Evolutionary conservation across 345 rosid genomes (phyloP).

Genomic region (Eucalyptus camaldulensis): DNA sequence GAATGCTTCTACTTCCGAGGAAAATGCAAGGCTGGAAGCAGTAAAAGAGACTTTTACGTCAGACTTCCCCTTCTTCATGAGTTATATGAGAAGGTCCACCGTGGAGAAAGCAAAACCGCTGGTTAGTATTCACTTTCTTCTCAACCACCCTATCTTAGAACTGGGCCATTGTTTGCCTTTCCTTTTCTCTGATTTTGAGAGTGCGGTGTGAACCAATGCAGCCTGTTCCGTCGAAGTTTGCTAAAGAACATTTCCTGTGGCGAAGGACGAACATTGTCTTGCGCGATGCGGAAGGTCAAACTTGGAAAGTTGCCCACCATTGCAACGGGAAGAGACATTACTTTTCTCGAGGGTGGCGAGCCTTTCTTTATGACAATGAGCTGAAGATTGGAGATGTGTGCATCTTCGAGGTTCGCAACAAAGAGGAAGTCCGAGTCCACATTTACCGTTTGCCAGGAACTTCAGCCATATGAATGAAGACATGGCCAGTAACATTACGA

Average conservation of each 20-base stretch:
- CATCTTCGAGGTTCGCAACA: not conserved
- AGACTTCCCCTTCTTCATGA: not conserved
- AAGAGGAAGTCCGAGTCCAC: not conserved
- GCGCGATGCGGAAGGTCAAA: not conserved
- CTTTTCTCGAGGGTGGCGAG: not conserved
- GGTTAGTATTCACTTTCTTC: not conserved
- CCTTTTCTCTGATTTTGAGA: not conserved
- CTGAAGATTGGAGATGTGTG: not conserved
- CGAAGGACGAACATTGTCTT: not conserved
- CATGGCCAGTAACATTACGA: not conserved
- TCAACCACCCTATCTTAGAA: not conserved
- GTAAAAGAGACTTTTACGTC: not conserved
- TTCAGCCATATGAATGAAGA: not conserved
- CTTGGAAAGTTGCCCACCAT: not conserved
- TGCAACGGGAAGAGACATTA: not conserved
- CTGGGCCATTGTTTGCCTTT: not conserved
- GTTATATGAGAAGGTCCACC: not conserved
- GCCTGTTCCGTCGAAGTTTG: not conserved
- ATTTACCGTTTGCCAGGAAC: not conserved
- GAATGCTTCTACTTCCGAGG: not conserved
- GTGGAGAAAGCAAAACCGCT: not conserved
- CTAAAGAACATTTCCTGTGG: not conserved
- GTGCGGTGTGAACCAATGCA: not conserved
- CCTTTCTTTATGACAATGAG: not conserved
- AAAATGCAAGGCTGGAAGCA: not conserved